phyloP scores from a whole-genome alignment of 495 filamentous ascomycete genomes.

The Amorphotheca resinae region DNA sequence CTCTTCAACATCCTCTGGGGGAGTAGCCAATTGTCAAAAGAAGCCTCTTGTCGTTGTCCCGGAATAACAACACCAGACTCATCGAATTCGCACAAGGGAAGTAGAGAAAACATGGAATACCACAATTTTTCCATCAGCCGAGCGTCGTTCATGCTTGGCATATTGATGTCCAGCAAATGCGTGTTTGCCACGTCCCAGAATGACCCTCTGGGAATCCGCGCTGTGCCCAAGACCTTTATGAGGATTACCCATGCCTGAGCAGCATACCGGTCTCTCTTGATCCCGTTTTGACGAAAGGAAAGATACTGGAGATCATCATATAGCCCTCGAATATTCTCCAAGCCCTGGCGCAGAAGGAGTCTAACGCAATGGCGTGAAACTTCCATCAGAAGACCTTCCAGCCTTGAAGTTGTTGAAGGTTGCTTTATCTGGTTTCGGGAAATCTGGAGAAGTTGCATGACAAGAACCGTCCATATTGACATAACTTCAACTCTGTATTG shows the following conservation, averaged over 20 bases:
- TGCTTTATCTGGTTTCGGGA: constrained; percentile 21
- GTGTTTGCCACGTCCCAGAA: constrained; percentile 50
- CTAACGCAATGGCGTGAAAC: constrained; percentile 25
- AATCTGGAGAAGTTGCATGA: constrained; percentile 24
- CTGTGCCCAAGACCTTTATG: constrained; percentile 43
- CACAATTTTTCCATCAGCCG: constrained; percentile 54
- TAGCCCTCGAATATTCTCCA: constrained; percentile 42
- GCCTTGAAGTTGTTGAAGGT: constrained; percentile 20
- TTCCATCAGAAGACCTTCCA: constrained; percentile 33
- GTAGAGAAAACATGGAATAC: constrained; percentile 57
- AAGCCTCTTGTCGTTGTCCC: constrained; percentile 38
- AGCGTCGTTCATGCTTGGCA: constrained; percentile 35
- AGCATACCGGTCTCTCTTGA: constrained; percentile 42
- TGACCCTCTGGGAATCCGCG: constrained; percentile 27
- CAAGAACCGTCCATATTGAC: constrained; percentile 20
- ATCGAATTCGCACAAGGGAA: constrained; percentile 73
- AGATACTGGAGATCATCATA: constrained; percentile 46
- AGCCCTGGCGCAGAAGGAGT: constrained; percentile 34
- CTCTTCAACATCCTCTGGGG: constrained; percentile 53
- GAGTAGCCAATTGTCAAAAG: constrained; percentile 59
- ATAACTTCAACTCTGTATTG: constrained; percentile 19
- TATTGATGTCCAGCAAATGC: constrained; percentile 24
- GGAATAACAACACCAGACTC: constrained; percentile 44
- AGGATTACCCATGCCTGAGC: constrained; percentile 57
- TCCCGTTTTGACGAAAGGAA: constrained; percentile 48